phyloP scores from a whole-genome alignment of 768 basidiomycete species.

The Pisolithus sp. region DNA sequence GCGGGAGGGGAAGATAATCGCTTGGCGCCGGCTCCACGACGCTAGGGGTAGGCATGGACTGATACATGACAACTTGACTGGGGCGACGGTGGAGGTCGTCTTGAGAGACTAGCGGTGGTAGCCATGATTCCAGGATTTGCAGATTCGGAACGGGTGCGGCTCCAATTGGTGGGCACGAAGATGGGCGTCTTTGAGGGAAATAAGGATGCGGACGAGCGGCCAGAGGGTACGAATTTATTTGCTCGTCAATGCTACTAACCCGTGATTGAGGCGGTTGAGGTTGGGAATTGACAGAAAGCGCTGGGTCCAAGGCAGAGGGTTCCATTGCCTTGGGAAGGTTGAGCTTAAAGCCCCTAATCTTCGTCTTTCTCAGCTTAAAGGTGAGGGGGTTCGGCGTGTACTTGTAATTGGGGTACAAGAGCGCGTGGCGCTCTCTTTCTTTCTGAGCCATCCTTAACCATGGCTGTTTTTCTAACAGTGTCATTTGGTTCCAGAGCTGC shows the following conservation, averaged over 20 bases:
- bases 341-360: constrained; percentile 15
- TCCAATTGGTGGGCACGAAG: constrained; percentile 36
- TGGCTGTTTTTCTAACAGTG: constrained; percentile 35
- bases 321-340: not conserved
- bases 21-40: constrained; percentile 1
- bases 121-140: constrained; percentile 11
- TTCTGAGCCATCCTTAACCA: constrained; percentile 45
- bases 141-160: constrained; percentile 22
- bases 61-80: constrained; percentile 28
- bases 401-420: constrained; percentile 38
- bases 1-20: not conserved
- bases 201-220: constrained; percentile 20
- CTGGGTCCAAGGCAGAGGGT: constrained; percentile 6
- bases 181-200: constrained; percentile 29
- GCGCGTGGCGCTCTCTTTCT: constrained; percentile 41
- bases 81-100: constrained; percentile 32
- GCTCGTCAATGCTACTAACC: not conserved
- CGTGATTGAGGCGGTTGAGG: not conserved
- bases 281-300: not conserved
- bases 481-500: constrained; percentile 57
- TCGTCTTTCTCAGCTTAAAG: constrained; percentile 7
- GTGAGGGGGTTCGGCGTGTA: constrained; percentile 26
- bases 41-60: constrained; percentile 18
- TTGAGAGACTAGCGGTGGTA: constrained; percentile 16
- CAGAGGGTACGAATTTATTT: not conserved